Conservation (phyloP, 768 basidiomycete genomes). For the Neoboletus magnificus region DNA sequence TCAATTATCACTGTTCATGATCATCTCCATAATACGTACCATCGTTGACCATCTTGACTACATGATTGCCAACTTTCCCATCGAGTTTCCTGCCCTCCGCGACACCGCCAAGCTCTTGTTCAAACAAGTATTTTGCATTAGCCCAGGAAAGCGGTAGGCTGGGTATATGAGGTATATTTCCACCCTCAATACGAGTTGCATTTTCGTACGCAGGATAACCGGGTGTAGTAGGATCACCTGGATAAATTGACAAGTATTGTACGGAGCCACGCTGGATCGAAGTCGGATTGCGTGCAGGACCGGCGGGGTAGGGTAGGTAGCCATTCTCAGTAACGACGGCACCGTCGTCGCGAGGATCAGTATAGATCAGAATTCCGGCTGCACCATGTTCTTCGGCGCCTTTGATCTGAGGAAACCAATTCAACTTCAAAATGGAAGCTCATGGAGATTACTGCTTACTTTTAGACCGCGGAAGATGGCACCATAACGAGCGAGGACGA, state of each 20-base stretch:
- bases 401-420: conserved; percentile 52
- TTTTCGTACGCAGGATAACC: conserved; percentile 84
- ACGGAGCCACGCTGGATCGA: conserved; percentile 86
- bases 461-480: conserved; percentile 82
- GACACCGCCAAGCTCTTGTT: conserved; percentile 45
- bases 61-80: conserved; percentile 46
- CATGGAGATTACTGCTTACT: conserved; percentile 35
- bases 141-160: conserved; percentile 86
- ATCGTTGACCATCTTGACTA: conserved; percentile 51
- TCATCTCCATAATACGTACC: conserved; percentile 32
- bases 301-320: conserved; percentile 66
- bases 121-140: conserved; percentile 71
- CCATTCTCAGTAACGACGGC: conserved; percentile 73
- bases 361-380: conserved; percentile 74
- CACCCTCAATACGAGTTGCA: conserved; percentile 56
- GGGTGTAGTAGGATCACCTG: conserved; percentile 82
- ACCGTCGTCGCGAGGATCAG: conserved; percentile 85
- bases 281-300: conserved; percentile 81
- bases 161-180: conserved; percentile 70
- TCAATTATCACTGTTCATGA: background rate
- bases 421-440: background rate
- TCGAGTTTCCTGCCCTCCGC: conserved; percentile 40
- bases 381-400: conserved; percentile 83
- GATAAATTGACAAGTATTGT: conserved; percentile 61
- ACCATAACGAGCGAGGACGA: conserved; percentile 79